Evolutionary conservation across 139 green algal species (phyloP).

Genomic region (Cymbomonas tetramitiformis): DNA sequence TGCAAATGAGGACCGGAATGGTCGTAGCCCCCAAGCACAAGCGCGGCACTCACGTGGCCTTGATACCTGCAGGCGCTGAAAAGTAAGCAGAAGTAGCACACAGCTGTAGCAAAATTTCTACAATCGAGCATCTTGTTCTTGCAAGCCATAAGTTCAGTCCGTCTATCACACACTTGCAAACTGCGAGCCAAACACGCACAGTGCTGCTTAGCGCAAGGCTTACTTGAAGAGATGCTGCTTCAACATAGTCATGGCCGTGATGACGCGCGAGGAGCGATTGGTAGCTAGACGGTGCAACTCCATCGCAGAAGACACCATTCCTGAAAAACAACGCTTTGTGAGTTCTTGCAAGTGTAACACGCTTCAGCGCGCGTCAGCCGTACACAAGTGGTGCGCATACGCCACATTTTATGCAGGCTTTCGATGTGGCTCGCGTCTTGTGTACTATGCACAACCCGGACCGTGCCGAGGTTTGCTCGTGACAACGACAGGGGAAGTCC

Average conservation of each 20-base stretch:
- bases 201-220: background rate
- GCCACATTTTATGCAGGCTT: too few relatives aligned
- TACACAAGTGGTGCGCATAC: background rate
- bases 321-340: too few relatives aligned
- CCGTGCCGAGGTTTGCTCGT: too few relatives aligned
- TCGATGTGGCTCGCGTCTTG: too few relatives aligned
- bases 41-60: slow-evolving; percentile 79
- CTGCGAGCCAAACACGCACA: background rate
- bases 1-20: slow-evolving; percentile 81
- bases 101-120: too few relatives aligned
- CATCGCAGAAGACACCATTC: slow-evolving; percentile 80
- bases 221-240: slow-evolving; percentile 93
- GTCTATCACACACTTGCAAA: background rate
- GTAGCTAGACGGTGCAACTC: slow-evolving; percentile 79
- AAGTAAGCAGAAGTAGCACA: too few relatives aligned
- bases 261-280: slow-evolving; percentile 50
- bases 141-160: too few relatives aligned
- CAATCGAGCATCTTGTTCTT: too few relatives aligned
- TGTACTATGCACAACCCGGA: too few relatives aligned
- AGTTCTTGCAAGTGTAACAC: background rate
- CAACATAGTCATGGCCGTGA: slow-evolving; percentile 86
- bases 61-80: slow-evolving; percentile 83
- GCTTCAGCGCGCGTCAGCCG: background rate
- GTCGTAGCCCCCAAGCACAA: slow-evolving; percentile 89
- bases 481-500: too few relatives aligned